phyloP scores from a whole-genome alignment of 1,284 basidiomycete species.

The Pseudozyma hubeiensis region DNA sequence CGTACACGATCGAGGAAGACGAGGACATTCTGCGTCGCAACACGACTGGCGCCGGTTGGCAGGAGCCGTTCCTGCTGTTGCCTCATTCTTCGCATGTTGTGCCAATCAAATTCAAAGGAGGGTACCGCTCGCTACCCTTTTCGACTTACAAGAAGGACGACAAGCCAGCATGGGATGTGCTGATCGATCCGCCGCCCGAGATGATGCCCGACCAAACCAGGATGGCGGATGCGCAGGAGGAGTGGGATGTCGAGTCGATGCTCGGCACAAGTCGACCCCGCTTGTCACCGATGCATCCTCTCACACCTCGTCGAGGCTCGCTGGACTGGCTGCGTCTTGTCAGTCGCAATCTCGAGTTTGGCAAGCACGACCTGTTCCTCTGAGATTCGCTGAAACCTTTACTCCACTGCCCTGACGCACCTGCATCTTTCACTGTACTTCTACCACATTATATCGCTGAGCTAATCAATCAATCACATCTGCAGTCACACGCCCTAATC shows the following conservation, averaged over 20 bases:
- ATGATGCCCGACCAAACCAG: constrained; percentile 12
- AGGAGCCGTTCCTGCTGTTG: constrained; percentile 32
- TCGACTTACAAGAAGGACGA: constrained; percentile 10
- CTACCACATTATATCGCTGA: constrained; percentile 9
- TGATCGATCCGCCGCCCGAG: constrained; percentile 25
- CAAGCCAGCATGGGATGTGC: constrained; percentile 37
- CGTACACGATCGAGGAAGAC: constrained; percentile 32
- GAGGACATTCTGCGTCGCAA: constrained; percentile 18
- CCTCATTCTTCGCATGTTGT: constrained; percentile 26
- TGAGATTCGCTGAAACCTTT: not conserved
- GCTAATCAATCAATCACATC: not conserved
- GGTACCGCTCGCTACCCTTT: constrained; percentile 38
- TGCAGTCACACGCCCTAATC: not conserved
- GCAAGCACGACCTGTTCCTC: constrained; percentile 26
- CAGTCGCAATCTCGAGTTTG: constrained; percentile 35
- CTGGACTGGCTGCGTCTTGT: constrained; percentile 41
- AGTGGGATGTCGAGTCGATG: constrained; percentile 44
- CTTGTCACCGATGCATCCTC: constrained; percentile 24
- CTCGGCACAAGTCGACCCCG: constrained; percentile 27
- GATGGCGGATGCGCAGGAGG: constrained; percentile 26
- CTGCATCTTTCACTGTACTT: not conserved
- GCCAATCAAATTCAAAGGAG: constrained; percentile 33
- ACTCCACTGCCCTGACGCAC: no score
- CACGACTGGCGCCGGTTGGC: constrained; percentile 45
- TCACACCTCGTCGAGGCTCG: constrained; percentile 27